phyloP scores from a whole-genome alignment of 805 yeast genomes.

The Yarrowia alimentaria region DNA sequence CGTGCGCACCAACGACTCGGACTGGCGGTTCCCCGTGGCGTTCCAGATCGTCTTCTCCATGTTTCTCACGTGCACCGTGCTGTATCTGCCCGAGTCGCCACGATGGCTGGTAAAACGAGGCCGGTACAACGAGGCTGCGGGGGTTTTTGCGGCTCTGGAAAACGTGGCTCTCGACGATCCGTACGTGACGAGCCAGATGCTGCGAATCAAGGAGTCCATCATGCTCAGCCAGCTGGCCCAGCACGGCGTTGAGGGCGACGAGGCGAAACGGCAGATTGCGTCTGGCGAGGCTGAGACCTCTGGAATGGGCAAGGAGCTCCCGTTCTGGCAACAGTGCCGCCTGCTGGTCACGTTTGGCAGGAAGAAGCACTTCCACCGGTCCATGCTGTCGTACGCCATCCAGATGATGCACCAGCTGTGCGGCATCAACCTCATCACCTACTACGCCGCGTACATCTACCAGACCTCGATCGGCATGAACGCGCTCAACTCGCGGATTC shows the following conservation, averaged over 20 bases:
- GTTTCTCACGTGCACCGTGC: constrained; percentile 59
- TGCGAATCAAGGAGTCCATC: not conserved
- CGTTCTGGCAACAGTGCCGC: not conserved
- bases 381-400: constrained; percentile 41
- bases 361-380: constrained; percentile 18
- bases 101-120: constrained; percentile 74
- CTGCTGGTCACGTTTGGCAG: constrained; percentile 3
- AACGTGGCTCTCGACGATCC: not conserved
- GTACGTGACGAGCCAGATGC: not conserved
- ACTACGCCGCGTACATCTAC: constrained; percentile 85
- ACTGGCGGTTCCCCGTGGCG: constrained; percentile 80
- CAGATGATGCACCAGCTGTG: constrained; percentile 75
- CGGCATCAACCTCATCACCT: constrained; percentile 86
- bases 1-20: constrained; percentile 52
- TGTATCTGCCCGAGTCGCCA: constrained; percentile 77
- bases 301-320: constrained; percentile 2
- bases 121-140: constrained; percentile 37
- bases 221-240: not conserved
- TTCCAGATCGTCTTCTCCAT: constrained; percentile 60
- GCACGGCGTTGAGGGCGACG: not conserved
- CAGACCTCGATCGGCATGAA: constrained; percentile 56
- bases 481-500: constrained; percentile 29
- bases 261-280: not conserved
- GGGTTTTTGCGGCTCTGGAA: constrained; percentile 38
- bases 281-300: not conserved